These are phyloP conservation scores for Chlamydomonas sphaeroides DNA, from an alignment of 139 green algal species.

Conservation along the genomic window DNA sequence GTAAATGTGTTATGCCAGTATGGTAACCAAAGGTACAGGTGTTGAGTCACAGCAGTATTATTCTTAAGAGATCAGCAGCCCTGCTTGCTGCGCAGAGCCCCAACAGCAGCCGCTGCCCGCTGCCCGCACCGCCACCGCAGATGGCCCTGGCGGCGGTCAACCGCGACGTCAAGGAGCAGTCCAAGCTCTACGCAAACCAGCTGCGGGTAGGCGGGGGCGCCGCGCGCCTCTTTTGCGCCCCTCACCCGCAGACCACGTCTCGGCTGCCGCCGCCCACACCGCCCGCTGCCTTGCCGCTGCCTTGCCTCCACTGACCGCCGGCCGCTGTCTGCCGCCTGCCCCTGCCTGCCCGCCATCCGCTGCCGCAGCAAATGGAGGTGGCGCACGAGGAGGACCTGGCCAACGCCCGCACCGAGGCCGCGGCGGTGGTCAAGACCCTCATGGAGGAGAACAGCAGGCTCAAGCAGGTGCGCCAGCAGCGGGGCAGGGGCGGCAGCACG, in stretches of 20 bases:
- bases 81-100: too few species aligned
- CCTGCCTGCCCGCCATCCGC: too few species aligned
- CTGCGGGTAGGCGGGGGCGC: not conserved
- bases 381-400: slow-evolving; percentile 21
- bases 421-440: not conserved
- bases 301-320: too few species aligned
- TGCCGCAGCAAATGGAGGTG: slow-evolving; percentile 10
- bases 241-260: too few species aligned
- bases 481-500: not conserved
- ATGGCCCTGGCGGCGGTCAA: not conserved
- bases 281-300: too few species aligned
- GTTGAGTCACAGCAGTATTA: too few species aligned
- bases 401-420: not conserved
- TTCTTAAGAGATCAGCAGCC: too few species aligned
- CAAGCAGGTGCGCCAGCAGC: not conserved
- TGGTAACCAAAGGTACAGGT: too few species aligned
- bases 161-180: not conserved
- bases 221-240: too few species aligned
- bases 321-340: not conserved
- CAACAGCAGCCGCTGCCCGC: too few species aligned
- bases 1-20: too few species aligned
- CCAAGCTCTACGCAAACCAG: not conserved
- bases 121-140: not conserved
- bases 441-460: slow-evolving; percentile 25
- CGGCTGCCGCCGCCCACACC: too few species aligned